Percentiles rank a stretch among this genome's conserved stretches.
These are phyloP conservation scores for Tephrocybe sp. DNA, from an alignment of 768 basidiomycete species.

Conservation along the genomic window DNA sequence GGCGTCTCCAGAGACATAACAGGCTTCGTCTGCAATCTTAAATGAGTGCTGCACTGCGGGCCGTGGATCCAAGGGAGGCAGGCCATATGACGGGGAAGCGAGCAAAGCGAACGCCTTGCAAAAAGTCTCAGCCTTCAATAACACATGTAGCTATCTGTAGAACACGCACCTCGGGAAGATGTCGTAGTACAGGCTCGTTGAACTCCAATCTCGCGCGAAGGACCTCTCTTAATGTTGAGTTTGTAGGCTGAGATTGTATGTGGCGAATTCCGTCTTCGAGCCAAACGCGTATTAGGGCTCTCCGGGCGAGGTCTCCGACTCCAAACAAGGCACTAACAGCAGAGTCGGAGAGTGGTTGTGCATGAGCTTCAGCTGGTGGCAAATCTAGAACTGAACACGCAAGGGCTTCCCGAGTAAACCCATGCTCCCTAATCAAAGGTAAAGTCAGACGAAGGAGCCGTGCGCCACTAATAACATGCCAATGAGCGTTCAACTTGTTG, in stretches of 20 bases:
- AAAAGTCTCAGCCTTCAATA: background rate
- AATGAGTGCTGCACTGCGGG: slow-evolving; percentile 63
- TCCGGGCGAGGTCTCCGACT: slow-evolving; percentile 60
- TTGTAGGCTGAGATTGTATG: slow-evolving; percentile 38
- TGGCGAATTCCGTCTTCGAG: slow-evolving; percentile 58
- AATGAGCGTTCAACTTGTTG: background rate
- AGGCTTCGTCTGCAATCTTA: slow-evolving; percentile 70
- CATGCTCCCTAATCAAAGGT: slow-evolving; percentile 63
- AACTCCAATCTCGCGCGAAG: slow-evolving; percentile 56
- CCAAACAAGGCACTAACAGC: slow-evolving; percentile 79
- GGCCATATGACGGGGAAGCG: slow-evolving; percentile 46
- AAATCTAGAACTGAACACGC: slow-evolving; percentile 62
- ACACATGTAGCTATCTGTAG: background rate
- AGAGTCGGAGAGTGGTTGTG: slow-evolving; percentile 64
- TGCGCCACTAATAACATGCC: slow-evolving; percentile 18
- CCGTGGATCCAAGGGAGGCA: slow-evolving; percentile 57
- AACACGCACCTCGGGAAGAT: slow-evolving; percentile 64
- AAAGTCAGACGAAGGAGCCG: slow-evolving; percentile 60
- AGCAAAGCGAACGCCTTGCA: slow-evolving; percentile 74
- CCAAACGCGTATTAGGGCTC: slow-evolving; percentile 72
- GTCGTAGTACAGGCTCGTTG: slow-evolving; percentile 65
- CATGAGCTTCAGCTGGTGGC: slow-evolving; percentile 43
- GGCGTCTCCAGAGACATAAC: slow-evolving; percentile 52
- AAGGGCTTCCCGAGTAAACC: slow-evolving; percentile 74
- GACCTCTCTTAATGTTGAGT: slow-evolving; percentile 45